A percentile compares a stretch with the other conserved stretches of the same genome.
These are phyloP conservation scores for Torulaspora microellipsoides DNA, from an alignment of 805 yeast species.

Conservation along the genomic window DNA sequence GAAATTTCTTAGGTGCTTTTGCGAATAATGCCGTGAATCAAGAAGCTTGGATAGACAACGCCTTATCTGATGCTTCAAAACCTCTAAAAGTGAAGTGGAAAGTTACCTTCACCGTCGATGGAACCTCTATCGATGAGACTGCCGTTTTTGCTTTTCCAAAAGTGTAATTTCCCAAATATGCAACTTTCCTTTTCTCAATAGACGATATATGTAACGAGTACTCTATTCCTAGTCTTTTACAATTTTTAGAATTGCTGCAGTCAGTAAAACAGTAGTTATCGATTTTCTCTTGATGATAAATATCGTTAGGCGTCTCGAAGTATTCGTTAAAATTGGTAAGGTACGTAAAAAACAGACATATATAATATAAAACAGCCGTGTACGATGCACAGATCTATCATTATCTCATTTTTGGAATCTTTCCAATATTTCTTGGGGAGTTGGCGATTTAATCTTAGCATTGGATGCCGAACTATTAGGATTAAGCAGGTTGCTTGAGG, in stretches of 20 bases:
- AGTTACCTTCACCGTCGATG: conserved; percentile 48
- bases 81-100: conserved; percentile 76
- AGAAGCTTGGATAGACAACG: conserved; percentile 35
- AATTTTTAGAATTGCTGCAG: not conserved
- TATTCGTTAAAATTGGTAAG: no score
- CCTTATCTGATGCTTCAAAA: conserved; percentile 30
- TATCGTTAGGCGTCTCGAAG: no score
- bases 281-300: no score
- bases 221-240: not conserved
- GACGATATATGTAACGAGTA: not conserved
- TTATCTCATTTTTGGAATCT: conserved; percentile 30
- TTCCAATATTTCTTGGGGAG: conserved; percentile 34
- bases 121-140: conserved; percentile 48
- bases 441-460: conserved; percentile 28
- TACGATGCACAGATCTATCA: no score
- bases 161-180: conserved; percentile 12
- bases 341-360: no score
- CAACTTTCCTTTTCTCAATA: not conserved
- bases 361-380: no score
- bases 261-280: no score
- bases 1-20: conserved; percentile 46
- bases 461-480: conserved; percentile 6
- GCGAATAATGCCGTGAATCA: conserved; percentile 51
- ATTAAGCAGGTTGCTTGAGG: conserved; percentile 1
- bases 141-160: conserved; percentile 47